A percentile compares a stretch with the other conserved stretches of the same genome.
phyloP scores from a whole-genome alignment of 805 yeast genomes.

The Candida nanaspora region DNA sequence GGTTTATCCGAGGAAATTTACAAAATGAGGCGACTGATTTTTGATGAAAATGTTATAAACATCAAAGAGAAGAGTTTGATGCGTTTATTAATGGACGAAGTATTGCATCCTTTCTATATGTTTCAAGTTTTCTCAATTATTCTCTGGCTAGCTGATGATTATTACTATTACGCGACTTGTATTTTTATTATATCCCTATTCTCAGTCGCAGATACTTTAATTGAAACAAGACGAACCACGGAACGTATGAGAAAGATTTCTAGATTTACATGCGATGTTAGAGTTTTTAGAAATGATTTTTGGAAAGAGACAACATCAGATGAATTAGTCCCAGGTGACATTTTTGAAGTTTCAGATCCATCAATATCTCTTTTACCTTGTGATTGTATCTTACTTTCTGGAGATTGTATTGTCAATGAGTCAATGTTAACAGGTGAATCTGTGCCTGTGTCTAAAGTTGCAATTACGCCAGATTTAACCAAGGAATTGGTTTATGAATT shows the following conservation, averaged over 20 bases:
- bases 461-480: slow-evolving; percentile 59
- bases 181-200: slow-evolving; percentile 79
- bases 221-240: slow-evolving; percentile 80
- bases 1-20: slow-evolving; percentile 69
- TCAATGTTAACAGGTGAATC: slow-evolving; percentile 98
- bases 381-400: slow-evolving; percentile 79
- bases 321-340: slow-evolving; percentile 92
- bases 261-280: slow-evolving; percentile 64
- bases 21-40: slow-evolving; percentile 63
- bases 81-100: slow-evolving; percentile 74
- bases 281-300: slow-evolving; percentile 88
- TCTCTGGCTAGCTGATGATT: slow-evolving; percentile 88
- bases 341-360: slow-evolving; percentile 88
- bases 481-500: slow-evolving; percentile 50
- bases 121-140: slow-evolving; percentile 90
- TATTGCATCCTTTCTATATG: slow-evolving; percentile 89
- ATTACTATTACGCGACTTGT: slow-evolving; percentile 90
- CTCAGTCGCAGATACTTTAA: slow-evolving; percentile 70
- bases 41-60: slow-evolving; percentile 71
- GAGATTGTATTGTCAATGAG: slow-evolving; percentile 95
- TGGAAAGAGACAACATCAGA: slow-evolving; percentile 77
- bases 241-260: slow-evolving; percentile 68
- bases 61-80: slow-evolving; percentile 63
- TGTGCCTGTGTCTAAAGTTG: slow-evolving; percentile 83
- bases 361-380: slow-evolving; percentile 71